Conservation (phyloP, 768 basidiomycete species). For the Mrakia frigida region DNA sequence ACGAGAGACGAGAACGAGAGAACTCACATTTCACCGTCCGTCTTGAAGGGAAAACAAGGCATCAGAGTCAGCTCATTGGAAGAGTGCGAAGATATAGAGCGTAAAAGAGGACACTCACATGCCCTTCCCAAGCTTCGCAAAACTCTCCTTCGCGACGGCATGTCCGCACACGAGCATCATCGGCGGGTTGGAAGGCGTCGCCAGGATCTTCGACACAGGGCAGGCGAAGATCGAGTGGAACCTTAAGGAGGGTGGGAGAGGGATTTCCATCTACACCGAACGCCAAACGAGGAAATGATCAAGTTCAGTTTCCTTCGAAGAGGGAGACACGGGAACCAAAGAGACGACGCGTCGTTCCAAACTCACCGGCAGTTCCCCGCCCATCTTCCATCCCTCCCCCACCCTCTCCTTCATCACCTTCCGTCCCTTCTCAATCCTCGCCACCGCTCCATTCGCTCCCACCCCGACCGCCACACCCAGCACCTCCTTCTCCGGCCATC, state of each 20-base stretch:
- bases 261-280: slow-evolving; percentile 76
- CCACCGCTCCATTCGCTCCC: slow-evolving; percentile 83
- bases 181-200: slow-evolving; percentile 77
- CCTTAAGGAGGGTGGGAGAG: slow-evolving; percentile 72
- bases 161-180: slow-evolving; percentile 98
- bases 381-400: slow-evolving; percentile 78
- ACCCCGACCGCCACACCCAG: slow-evolving; percentile 86
- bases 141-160: slow-evolving; percentile 85
- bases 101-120: slow-evolving; percentile 55
- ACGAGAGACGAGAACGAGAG: slow-evolving; percentile 48
- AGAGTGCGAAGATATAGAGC: neutral
- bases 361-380: slow-evolving; percentile 79
- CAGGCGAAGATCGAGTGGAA: slow-evolving; percentile 98
- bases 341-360: neutral
- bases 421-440: slow-evolving; percentile 87
- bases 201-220: slow-evolving; percentile 95
- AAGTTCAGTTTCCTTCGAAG: slow-evolving; percentile 20
- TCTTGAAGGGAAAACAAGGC: slow-evolving; percentile 38
- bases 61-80: neutral
- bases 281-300: neutral
- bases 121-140: slow-evolving; percentile 81
- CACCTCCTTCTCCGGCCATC: slow-evolving; percentile 83
- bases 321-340: neutral
- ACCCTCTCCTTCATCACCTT: slow-evolving; percentile 88
- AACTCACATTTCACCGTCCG: slow-evolving; percentile 83